Base-by-base conservation (phyloP, 2,329 filamentous ascomycete genomes). In the Botrytis squamosa region DNA sequence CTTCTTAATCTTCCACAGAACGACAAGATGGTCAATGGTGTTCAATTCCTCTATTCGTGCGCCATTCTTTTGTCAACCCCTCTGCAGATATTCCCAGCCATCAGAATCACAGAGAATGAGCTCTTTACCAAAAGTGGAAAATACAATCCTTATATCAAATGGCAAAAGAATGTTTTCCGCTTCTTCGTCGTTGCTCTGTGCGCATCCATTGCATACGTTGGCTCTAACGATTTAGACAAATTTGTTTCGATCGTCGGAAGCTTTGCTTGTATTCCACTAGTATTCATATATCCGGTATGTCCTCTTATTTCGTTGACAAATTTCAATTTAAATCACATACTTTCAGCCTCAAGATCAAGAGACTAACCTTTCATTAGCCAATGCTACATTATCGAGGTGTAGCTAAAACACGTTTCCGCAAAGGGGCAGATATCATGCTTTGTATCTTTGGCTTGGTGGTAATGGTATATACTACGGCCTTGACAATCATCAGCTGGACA, bases 121-220 rank as follows among this genome's bases (percentile, higher is more conserved):
- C 87, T 98, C 10, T 99, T 98, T 83, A 97, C 93, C 38, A 88
- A 92, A 81, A 97, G 94, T 76, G 95, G 96, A 78, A 99, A 99
- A 84, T 97, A 98, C 85, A 98, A 98, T 81, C 95, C 94, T 0
- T 96, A 93, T 81, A 97, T 99, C 86, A 99, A 99, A 85, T 99
- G 96, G 96, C 93, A 98, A 87, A 99, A 99, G 90, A 99, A 99
- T 79, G 85, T 92, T 49, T 99, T 97, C 86, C 92, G 96, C 72
- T 99, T 98, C 86, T 91, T 95, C 81, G 90, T 98, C 76, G 96
- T 98, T 69, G 89, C 93, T 80, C 83, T 96, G 38, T 98, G 96
- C 80, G 93, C 95, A 0, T 84, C 90, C 74, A 92, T 99, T 77
- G 95, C 95, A 2, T 99, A 94, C 94, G 90, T 91, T 63, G 96